Evolutionary conservation across 1,284 basidiomycete genomes (phyloP).

Genomic region (Flammula alnicola): DNA sequence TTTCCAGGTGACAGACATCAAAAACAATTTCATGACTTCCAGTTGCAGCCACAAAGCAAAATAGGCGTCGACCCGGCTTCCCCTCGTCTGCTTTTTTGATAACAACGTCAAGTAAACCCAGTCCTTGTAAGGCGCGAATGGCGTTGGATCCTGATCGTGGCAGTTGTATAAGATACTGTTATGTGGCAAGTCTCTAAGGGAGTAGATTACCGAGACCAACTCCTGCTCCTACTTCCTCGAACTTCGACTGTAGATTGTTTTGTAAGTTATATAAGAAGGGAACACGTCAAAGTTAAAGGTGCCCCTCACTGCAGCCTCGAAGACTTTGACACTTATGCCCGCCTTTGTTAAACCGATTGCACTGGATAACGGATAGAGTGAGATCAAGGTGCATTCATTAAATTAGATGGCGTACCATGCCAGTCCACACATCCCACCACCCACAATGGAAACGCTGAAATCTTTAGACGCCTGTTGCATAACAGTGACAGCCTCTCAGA

Average conservation of each 20-base stretch:
- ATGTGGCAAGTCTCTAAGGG: not conserved
- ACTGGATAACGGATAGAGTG: conserved; percentile 18
- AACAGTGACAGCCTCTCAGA: not conserved
- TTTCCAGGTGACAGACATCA: conserved; percentile 40
- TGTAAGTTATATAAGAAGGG: not conserved
- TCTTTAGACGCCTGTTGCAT: conserved; percentile 32
- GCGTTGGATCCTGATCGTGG: conserved; percentile 51
- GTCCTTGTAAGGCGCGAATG: conserved; percentile 45
- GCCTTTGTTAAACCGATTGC: conserved; percentile 47
- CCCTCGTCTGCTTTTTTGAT: conserved; percentile 40
- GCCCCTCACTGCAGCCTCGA: conserved; percentile 50
- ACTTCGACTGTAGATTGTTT: conserved; percentile 38
- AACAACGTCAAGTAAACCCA: conserved; percentile 49
- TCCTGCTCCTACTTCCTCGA: conserved; percentile 58
- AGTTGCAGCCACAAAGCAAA: conserved; percentile 47
- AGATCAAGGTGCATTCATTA: not conserved
- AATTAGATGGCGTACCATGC: conserved; percentile 34
- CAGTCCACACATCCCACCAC: conserved; percentile 58
- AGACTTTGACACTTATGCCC: conserved; percentile 52
- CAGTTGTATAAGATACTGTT: not conserved
- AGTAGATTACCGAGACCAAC: conserved; percentile 49
- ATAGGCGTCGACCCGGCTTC: conserved; percentile 36
- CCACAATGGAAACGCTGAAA: conserved; percentile 54
- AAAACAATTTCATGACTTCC: conserved; percentile 50
- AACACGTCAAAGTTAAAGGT: not conserved